Conservation (phyloP, 2,329 filamentous ascomycete species). For the Neurospora sp. region DNA sequence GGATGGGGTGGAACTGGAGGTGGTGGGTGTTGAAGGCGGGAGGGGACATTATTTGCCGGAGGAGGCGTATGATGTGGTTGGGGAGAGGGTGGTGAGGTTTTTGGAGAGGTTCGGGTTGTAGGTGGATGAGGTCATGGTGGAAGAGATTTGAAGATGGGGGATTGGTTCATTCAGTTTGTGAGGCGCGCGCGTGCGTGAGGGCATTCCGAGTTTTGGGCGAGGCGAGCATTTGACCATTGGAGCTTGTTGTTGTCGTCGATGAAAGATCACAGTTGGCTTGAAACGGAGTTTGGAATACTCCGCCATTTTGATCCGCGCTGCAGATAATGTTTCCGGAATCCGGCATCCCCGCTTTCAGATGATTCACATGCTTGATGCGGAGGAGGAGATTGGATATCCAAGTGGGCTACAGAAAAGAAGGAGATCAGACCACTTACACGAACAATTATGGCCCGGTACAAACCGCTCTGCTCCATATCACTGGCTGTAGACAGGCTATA, state of each 20-base stretch:
- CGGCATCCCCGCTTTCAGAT: not conserved
- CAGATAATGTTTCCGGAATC: not conserved
- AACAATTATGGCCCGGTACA: not conserved
- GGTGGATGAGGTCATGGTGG: not conserved
- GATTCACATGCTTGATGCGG: not conserved
- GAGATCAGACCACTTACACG: not conserved
- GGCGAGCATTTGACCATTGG: not conserved
- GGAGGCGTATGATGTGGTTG: slow-evolving; percentile 16
- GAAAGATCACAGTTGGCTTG: not conserved
- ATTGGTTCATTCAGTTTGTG: not conserved
- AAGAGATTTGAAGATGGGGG: not conserved
- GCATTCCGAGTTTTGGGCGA: not conserved
- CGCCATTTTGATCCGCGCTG: not conserved
- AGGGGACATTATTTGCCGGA: slow-evolving; percentile 18
- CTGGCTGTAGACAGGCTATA: not conserved
- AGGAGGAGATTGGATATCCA: not conserved
- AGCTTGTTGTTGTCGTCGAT: not conserved
- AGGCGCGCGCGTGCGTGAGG: not conserved
- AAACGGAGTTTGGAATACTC: not conserved
- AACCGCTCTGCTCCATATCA: not conserved
- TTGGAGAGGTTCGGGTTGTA: not conserved
- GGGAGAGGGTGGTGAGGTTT: slow-evolving; percentile 8
- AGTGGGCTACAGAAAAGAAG: not conserved
- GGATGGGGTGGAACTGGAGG: slow-evolving; percentile 13
- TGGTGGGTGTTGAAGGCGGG: slow-evolving; percentile 11